Base-by-base conservation (phyloP, 331 rosid species). In the Cydonia oblonga region DNA sequence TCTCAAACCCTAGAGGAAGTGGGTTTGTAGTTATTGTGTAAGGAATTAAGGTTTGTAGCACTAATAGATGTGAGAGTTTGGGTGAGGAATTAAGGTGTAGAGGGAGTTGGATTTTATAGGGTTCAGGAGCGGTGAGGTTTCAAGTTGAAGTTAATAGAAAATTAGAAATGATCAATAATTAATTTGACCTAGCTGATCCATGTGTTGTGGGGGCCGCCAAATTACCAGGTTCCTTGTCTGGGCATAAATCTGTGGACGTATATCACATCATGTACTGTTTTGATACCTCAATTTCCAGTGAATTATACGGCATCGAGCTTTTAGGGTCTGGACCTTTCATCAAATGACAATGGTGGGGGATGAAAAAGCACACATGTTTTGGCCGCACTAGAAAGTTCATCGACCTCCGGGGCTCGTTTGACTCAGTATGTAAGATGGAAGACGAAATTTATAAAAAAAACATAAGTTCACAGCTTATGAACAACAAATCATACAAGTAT, bases 31-130 rank as follows among this genome's bases (percentile, higher is more conserved):
- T 51, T 38, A 32, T 59, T 59, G 11, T 59, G 26, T 12, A 5
- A 19, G 24, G n/a, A 38, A 1, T 32, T 19, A 18, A 40, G 12
- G 12, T 61, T 77, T 65, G 61, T 25, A 26, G 32, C 6, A 71
- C 12, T 26, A n/a, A 5, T 63, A 4, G 29, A 66, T 44, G 40
- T 18, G 53, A 29, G n/a, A 24, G 65, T 62, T 11, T 40, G 46
- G 51, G 44, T 69, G 76, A 24, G 33, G 61, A 64, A n/a, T 20
- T 15, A 42, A 38, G 57, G 68, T 14, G 4, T 6, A 28, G 35
- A 15, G 26, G 68, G 46, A 35, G 72, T 20, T 83, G 60, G 72
- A 49, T 81, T 87, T 79, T 85, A 89, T 89, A 89, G 84, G 66
- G 76, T 57, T 42, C 24, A 54, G 63, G 7, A 26, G 16, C 66